phyloP scores from a whole-genome alignment of 192 early-diverging fungal species.

The Podila horticola region DNA sequence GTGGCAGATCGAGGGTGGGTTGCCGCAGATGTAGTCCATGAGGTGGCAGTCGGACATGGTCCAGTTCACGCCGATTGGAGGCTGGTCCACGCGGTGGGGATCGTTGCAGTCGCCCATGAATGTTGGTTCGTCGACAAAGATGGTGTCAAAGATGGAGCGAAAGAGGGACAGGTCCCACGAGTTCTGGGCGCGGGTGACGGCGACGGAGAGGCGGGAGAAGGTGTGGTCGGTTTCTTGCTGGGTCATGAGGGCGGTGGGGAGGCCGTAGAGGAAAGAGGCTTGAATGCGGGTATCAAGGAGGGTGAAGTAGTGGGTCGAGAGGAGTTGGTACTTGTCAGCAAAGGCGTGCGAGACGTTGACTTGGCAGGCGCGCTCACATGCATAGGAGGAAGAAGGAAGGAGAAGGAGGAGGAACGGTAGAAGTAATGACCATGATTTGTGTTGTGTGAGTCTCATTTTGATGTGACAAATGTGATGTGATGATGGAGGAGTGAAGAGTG shows the following conservation, averaged over 20 bases:
- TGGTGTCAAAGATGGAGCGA: slow-evolving; percentile 37
- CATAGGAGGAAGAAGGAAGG: slow-evolving; percentile 3
- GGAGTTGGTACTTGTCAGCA: slow-evolving; percentile 45
- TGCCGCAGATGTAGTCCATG: slow-evolving; percentile 72
- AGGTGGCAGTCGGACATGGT: slow-evolving; percentile 59
- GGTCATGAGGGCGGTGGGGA: slow-evolving; percentile 15
- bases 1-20: slow-evolving; percentile 72
- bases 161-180: slow-evolving; percentile 39
- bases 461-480: not conserved
- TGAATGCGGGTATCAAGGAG: slow-evolving; percentile 18
- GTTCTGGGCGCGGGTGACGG: slow-evolving; percentile 29
- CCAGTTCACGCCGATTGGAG: slow-evolving; percentile 59
- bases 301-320: slow-evolving; percentile 39
- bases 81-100: slow-evolving; percentile 56
- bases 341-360: slow-evolving; percentile 57
- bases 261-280: slow-evolving; percentile 19
- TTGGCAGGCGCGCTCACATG: slow-evolving; percentile 61
- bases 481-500: not conserved
- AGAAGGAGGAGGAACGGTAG: not conserved
- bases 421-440: not conserved
- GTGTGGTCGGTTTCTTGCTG: slow-evolving; percentile 18
- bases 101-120: slow-evolving; percentile 68
- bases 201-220: slow-evolving; percentile 5
- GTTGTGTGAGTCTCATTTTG: too few species aligned
- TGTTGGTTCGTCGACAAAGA: slow-evolving; percentile 58